Evolutionary conservation across 1,139 yeast genomes (phyloP).

Genomic region (Eremothecium cymbalariae): DNA sequence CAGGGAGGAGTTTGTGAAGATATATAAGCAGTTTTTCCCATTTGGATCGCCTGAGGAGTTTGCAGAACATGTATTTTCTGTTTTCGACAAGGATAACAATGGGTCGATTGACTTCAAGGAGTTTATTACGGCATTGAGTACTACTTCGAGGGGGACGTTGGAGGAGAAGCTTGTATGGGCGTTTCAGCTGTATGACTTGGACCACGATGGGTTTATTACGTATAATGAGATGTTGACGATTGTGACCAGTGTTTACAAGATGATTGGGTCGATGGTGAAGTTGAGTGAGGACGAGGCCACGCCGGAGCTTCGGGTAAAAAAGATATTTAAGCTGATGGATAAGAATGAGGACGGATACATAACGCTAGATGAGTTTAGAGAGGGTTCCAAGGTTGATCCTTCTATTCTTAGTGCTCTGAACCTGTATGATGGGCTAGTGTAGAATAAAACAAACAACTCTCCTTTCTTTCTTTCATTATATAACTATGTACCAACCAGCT

Average conservation of each 20-base stretch:
- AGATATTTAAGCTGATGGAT: slow-evolving; percentile 67
- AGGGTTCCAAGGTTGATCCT: slow-evolving; percentile 73
- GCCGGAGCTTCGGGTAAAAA: slow-evolving; percentile 79
- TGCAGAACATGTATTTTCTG: slow-evolving; percentile 79
- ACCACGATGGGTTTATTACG: slow-evolving; percentile 64
- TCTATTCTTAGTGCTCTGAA: slow-evolving; percentile 72
- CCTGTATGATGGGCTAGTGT: slow-evolving; percentile 72
- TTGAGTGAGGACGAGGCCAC: slow-evolving; percentile 88
- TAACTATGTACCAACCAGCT: too few species aligned
- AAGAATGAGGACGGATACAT: slow-evolving; percentile 64
- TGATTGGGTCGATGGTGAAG: slow-evolving; percentile 94
- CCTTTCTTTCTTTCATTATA: too few species aligned
- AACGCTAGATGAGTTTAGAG: slow-evolving; percentile 72
- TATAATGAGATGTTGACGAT: slow-evolving; percentile 75
- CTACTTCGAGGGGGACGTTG: slow-evolving; percentile 79
- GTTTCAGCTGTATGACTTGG: slow-evolving; percentile 77
- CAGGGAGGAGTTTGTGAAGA: slow-evolving; percentile 81
- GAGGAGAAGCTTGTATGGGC: slow-evolving; percentile 88
- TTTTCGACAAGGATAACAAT: slow-evolving; percentile 74
- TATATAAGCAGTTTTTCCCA: slow-evolving; percentile 94
- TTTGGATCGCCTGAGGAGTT: slow-evolving; percentile 95
- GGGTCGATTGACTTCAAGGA: slow-evolving; percentile 88
- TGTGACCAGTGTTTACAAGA: slow-evolving; percentile 77
- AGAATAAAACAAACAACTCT: too few species aligned
- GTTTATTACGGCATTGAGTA: slow-evolving; percentile 78